phyloP scores from a whole-genome alignment of 306 rosid genomes.

The Comarum palustre region DNA sequence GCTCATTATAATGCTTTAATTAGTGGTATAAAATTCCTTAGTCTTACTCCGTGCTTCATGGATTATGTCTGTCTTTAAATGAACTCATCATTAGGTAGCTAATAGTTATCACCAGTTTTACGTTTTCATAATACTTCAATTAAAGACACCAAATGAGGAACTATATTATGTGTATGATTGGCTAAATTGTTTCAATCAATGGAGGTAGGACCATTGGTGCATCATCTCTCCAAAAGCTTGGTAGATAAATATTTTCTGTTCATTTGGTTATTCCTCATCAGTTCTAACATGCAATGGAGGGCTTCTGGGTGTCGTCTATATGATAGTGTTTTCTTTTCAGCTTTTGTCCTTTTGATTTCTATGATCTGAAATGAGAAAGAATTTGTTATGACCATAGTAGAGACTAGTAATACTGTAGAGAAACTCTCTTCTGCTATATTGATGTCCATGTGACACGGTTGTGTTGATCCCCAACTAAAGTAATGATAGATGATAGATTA shows the following conservation, averaged over 20 bases:
- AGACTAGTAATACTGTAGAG: not conserved
- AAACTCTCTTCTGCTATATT: not conserved
- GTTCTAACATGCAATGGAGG: not conserved
- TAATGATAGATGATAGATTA: not conserved
- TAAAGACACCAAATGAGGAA: not conserved
- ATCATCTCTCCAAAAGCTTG: not conserved
- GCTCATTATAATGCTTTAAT: not conserved
- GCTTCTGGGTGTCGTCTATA: slow-evolving; percentile 1
- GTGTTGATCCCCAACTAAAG: not conserved
- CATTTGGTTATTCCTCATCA: not conserved
- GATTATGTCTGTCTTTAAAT: not conserved
- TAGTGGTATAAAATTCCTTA: not conserved
- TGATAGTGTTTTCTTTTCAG: not conserved
- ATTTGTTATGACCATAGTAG: not conserved
- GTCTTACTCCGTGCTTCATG: not conserved
- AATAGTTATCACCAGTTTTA: not conserved
- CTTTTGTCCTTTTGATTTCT: not conserved
- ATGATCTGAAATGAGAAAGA: not conserved
- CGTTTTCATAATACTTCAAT: not conserved
- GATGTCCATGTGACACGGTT: not conserved
- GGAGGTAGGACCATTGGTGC: not conserved
- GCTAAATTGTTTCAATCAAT: not conserved
- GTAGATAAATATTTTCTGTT: not conserved
- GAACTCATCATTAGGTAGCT: not conserved
- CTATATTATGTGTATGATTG: not conserved